Evolutionary conservation across 2,329 filamentous ascomycete species (phyloP), one percentile per base, ranked within the genome.

Genomic region (Aspergillus ochraceoroseus): DNA sequence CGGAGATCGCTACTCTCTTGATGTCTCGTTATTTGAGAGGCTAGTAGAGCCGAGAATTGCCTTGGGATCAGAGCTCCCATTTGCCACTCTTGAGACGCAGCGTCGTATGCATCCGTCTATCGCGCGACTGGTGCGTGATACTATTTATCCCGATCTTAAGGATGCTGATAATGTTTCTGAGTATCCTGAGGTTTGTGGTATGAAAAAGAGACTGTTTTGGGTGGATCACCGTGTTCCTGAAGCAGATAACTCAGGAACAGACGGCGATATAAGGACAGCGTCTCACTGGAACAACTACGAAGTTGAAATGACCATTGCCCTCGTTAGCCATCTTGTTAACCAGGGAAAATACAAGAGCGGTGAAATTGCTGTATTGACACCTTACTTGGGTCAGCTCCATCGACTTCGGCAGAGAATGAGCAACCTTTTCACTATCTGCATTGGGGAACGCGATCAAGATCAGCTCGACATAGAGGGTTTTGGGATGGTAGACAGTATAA

Each of bases 361-460:
- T 1, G 47, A 55, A 26, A 50, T 56, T 31, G 54, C 52, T 3
- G 37, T 56, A 3, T 29, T 56, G 3, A 55, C 52, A 0, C 52
- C 50, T 0, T 56, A 56, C 31, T 37, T 46, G 2, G 45, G 44
- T 0, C 43, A 55, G 12, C 6, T 55, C 1, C 65, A 70, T 19
- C 69, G 68, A 33, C 51, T 79, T 5, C 62, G 67, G 11, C 36
- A 47, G 14, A 53, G 47, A 3, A 49, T 77, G 34, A 44, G 55
- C 5, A 18, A 41, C 2, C 64, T 69, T 4, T 81, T 80, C 40
- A 76, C 80, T 44, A 75, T 87, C 12, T 66, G 75, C 1, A 49
- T 87, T 3, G 76, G 74, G 28, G 82, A 87, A 2, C 68, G 75
- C 6, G 83, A 87, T 51, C 48, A 68, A 20, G 73, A 78, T 3